These are phyloP conservation scores for Hypomyces perniciosus DNA, from an alignment of 2,329 filamentous ascomycete species.

Conservation along the genomic window DNA sequence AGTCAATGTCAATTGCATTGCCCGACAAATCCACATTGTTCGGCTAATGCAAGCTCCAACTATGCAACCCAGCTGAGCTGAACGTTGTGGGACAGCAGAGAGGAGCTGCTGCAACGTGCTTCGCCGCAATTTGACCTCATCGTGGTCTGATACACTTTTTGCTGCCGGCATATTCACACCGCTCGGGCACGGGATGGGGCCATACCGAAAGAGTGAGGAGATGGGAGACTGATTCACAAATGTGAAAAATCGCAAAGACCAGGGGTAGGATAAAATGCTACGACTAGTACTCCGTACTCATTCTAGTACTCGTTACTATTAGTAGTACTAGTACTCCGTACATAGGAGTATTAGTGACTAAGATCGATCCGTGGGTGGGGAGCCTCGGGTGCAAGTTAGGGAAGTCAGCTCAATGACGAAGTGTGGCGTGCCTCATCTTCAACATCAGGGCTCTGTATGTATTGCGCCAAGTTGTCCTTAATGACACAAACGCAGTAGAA, in stretches of 20 bases:
- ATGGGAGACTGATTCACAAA: neutral
- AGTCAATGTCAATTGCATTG: neutral
- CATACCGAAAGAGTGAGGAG: neutral
- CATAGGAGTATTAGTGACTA: neutral
- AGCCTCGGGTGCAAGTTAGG: neutral
- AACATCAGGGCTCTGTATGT: neutral
- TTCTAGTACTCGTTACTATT: neutral
- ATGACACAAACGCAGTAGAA: neutral
- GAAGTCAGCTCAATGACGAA: neutral
- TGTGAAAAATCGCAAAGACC: neutral
- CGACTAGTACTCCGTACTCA: neutral
- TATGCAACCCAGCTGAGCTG: conserved; percentile 2
- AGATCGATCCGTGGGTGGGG: neutral
- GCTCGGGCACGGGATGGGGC: no score
- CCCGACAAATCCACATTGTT: neutral
- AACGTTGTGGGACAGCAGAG: neutral
- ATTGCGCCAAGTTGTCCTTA: conserved; percentile 4
- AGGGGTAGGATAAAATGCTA: neutral
- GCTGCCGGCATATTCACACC: no score
- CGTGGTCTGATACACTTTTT: neutral
- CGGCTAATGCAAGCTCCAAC: conserved; percentile 6
- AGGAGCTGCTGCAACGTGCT: conserved; percentile 11
- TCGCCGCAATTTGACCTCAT: conserved; percentile 7
- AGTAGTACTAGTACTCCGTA: neutral
- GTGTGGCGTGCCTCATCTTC: neutral